Evolutionary conservation across 2,329 filamentous ascomycete species (phyloP).

Genomic region (Alternaria conjuncta): DNA sequence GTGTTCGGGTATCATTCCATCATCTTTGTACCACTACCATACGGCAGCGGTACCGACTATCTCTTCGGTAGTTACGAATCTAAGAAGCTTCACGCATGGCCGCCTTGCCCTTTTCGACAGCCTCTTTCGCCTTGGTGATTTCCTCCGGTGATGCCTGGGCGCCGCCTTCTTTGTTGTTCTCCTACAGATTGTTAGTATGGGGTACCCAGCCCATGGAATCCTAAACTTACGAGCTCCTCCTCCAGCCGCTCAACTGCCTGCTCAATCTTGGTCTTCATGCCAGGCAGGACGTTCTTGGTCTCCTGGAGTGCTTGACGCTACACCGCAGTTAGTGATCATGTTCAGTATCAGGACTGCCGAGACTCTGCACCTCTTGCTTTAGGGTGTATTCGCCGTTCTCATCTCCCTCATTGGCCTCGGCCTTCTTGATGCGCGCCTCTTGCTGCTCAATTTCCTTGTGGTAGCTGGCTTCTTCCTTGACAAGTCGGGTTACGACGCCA

Average conservation of each 20-base stretch:
- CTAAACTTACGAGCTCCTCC: conserved; percentile 70
- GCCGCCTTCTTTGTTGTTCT: conserved; percentile 49
- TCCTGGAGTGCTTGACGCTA: conserved; percentile 84
- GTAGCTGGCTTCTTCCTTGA: conserved; percentile 92
- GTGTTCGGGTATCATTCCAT: conserved; percentile 33
- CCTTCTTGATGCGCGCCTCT: conserved; percentile 70
- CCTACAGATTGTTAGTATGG: conserved; percentile 37
- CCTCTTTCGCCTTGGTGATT: conserved; percentile 54
- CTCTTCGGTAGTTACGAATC: neutral
- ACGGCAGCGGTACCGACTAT: neutral
- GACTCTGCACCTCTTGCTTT: conserved; percentile 78
- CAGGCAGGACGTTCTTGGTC: conserved; percentile 81
- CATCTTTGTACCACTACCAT: conserved; percentile 4
- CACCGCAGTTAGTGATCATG: conserved; percentile 2
- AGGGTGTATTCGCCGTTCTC: conserved; percentile 79
- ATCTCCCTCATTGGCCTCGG: conserved; percentile 68
- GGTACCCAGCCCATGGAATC: conserved; percentile 16
- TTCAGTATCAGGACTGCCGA: neutral
- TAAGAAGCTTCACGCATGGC: conserved; percentile 44
- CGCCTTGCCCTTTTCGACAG: conserved; percentile 50
- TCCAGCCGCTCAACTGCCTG: conserved; percentile 77
- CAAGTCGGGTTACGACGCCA: conserved; percentile 77
- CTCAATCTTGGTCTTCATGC: conserved; percentile 72
- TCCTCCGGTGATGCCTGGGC: conserved; percentile 51
- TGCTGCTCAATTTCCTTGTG: conserved; percentile 83